Conservation (phyloP, 148 eudicot genomes). For the Diospyros kaki region DNA sequence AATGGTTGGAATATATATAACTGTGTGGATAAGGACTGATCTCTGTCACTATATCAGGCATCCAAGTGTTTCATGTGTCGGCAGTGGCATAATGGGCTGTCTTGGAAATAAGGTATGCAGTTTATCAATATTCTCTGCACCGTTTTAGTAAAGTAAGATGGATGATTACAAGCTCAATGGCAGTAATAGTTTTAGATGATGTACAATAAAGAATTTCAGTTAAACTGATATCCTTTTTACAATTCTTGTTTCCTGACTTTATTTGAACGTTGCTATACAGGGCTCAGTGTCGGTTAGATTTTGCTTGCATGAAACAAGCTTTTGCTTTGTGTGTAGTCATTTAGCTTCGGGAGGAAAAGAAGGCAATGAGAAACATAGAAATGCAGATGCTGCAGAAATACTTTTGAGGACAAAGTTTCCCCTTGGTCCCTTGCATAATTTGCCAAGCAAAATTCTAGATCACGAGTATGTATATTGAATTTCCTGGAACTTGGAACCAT, state of each 20-base stretch:
- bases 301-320: conserved; percentile 45
- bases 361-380: conserved; percentile 49
- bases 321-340: conserved; percentile 59
- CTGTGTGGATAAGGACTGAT: conserved; percentile 25
- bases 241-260: no score
- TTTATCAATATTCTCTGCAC: background rate
- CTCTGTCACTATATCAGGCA: conserved; percentile 15
- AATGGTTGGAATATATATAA: conserved; percentile 28
- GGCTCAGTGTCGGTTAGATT: conserved; percentile 37
- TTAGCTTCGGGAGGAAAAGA: conserved; percentile 58
- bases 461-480: conserved; percentile 37
- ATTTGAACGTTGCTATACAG: background rate
- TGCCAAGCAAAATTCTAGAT: conserved; percentile 41
- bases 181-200: no score
- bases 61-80: conserved; percentile 21
- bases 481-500: no score
- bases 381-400: conserved; percentile 38
- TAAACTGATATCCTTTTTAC: no score
- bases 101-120: conserved; percentile 28
- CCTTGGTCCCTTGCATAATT: conserved; percentile 19
- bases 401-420: conserved; percentile 42
- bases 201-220: no score
- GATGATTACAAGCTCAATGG: no score
- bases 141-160: no score
- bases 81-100: conserved; percentile 35